Conservation (phyloP, 1,284 basidiomycete genomes). For the Ceratobasidium sp. region DNA sequence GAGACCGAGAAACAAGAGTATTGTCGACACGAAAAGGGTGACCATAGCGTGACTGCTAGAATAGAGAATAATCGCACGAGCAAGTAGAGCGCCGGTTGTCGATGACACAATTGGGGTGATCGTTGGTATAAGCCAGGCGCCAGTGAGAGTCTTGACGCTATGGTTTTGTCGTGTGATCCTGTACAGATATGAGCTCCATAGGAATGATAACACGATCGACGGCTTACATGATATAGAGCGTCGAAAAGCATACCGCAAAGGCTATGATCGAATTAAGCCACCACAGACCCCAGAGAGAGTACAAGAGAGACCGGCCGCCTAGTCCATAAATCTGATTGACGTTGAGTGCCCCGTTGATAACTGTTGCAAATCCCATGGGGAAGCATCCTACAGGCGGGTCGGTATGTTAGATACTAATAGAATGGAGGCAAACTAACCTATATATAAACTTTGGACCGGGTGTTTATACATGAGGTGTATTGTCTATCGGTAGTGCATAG, state of each 20-base stretch:
- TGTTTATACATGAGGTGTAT: conserved; percentile 14
- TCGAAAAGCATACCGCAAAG: conserved; percentile 13
- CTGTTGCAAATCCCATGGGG: conserved; percentile 38
- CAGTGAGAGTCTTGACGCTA: conserved; percentile 23
- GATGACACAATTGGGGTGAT: conserved; percentile 30
- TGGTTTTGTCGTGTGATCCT: conserved; percentile 37
- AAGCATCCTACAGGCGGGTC: conserved; percentile 1
- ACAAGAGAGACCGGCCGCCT: conserved; percentile 4
- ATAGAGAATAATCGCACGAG: conserved; percentile 16
- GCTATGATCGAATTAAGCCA: conserved; percentile 20
- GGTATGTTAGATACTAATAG: neutral
- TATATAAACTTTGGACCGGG: conserved; percentile 32
- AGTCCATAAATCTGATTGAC: conserved; percentile 14
- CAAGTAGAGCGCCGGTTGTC: conserved; percentile 25
- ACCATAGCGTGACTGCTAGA: conserved; percentile 2
- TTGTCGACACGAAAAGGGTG: conserved; percentile 7
- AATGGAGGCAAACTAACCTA: conserved; percentile 4
- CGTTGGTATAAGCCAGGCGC: conserved; percentile 26
- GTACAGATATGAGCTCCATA: neutral
- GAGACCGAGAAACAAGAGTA: conserved; percentile 22
- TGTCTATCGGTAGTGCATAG: neutral
- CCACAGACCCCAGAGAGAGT: conserved; percentile 25
- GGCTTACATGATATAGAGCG: conserved; percentile 32
- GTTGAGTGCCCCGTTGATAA: conserved; percentile 36
- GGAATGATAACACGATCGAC: neutral